Percentiles rank a stretch among this genome's conserved stretches.
Evolutionary conservation across 208 protist species (phyloP).

Genomic region (Crithidia brevicula): DNA sequence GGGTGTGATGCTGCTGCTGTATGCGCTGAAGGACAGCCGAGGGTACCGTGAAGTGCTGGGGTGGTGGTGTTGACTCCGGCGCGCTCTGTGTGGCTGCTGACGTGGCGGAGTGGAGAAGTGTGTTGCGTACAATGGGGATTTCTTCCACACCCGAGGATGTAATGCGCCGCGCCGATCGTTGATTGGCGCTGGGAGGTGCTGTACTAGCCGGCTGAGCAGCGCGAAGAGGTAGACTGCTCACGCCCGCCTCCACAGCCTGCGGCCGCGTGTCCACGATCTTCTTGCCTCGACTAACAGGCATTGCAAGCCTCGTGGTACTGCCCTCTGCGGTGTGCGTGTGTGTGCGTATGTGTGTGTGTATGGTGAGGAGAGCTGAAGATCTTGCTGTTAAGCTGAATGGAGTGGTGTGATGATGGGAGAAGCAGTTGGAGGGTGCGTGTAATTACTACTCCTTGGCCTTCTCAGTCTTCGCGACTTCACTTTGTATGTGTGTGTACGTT

Average conservation of each 20-base stretch:
- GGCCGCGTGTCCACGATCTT: constrained; percentile 29
- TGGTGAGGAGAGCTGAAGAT: background rate
- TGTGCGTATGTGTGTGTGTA: too few relatives aligned
- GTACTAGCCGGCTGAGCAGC: background rate
- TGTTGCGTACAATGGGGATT: background rate
- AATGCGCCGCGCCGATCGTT: constrained; percentile 11
- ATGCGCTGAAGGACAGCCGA: constrained; percentile 41
- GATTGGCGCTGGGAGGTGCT: background rate
- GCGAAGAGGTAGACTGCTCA: constrained; percentile 25
- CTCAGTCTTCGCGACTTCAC: too few relatives aligned
- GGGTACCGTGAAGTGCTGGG: constrained; percentile 33
- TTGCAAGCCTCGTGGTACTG: background rate
- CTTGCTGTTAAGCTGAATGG: too few relatives aligned
- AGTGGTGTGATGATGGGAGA: too few relatives aligned
- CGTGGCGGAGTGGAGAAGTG: background rate
- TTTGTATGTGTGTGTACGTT: too few relatives aligned
- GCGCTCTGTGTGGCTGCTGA: background rate
- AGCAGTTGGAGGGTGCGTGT: too few relatives aligned
- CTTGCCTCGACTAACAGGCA: constrained; percentile 35
- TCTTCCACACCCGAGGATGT: constrained; percentile 19
- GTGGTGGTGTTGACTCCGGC: background rate
- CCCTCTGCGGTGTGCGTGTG: background rate
- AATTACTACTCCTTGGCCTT: too few relatives aligned
- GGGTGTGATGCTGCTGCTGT: constrained; percentile 18
- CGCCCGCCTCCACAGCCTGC: constrained; percentile 18